Evolutionary conservation across 1,284 basidiomycete species (phyloP), one percentile per base, ranked within the genome.

Genomic region (Sporisorium scitamineum): DNA sequence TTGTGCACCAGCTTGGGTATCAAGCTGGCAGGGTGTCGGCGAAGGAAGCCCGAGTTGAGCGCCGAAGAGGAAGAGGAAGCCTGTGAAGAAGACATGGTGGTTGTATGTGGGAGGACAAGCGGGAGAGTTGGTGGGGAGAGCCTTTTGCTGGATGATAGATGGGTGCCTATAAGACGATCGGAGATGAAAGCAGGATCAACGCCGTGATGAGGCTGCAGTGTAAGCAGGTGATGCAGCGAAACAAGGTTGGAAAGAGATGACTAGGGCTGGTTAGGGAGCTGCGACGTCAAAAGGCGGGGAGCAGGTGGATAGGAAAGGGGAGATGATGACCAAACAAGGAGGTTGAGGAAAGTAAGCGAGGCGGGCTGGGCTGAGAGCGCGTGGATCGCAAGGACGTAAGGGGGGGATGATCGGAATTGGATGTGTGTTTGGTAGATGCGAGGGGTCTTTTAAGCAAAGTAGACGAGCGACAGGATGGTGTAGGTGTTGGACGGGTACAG

Each of bases 1-100:
- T 84, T 82, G 78, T 85, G 83, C 14, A 80, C 76, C 31, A 82
- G 67, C 67, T 82, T 82, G 26, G 83, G 80, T 62, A 84, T 65
- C 56, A 85, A 74, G 65, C 79, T 82, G 16, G 80, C 81, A 26
- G 81, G 81, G 59, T 85, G 81, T 22, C 83, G 80, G 41, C 83
- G 78, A 55, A 83, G 75, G 37, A 80, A 78, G 56, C 73, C 66
- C 56, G 72, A 78, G 60, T 59, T 69, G 62, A 76, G 62, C 27
- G 61, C 58, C 48, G 76, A 70, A 32, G 75, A 64, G 24, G 76
- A 76, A 8, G 69, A 70, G 41, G 77, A 79, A 29, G 68, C 59
- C 54, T 68, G 61, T 63, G 67, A 55, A 26, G 74, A 63, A 44
- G 77, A 70, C 73, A 76, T 76, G 47, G 39, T 31, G 44, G 18